phyloP scores from a whole-genome alignment of 2,329 filamentous ascomycete species.

The Exophiala alcalophila region DNA sequence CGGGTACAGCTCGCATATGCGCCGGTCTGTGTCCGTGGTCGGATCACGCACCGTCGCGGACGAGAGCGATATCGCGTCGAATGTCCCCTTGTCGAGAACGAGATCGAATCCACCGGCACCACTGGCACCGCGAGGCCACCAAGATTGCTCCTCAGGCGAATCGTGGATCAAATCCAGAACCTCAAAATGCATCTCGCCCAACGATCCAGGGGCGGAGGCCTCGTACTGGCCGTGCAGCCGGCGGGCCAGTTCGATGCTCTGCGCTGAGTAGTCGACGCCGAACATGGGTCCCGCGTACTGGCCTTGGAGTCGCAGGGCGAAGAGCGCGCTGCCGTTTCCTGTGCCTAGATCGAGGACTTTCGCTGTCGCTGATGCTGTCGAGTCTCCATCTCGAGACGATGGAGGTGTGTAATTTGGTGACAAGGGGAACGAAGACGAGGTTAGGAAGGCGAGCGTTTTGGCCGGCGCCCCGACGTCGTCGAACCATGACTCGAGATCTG shows the following conservation, averaged over 20 bases:
- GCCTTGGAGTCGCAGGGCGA: conserved; percentile 66
- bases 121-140: conserved; percentile 37
- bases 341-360: conserved; percentile 75
- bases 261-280: conserved; percentile 81
- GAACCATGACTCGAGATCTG: conserved; percentile 85
- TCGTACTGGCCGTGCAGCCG: conserved; percentile 53
- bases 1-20: conserved; percentile 73
- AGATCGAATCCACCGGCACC: conserved; percentile 69
- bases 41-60: conserved; percentile 32
- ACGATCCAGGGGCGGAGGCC: conserved; percentile 29
- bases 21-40: conserved; percentile 36
- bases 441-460: conserved; percentile 70
- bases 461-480: conserved; percentile 84
- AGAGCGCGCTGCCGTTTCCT: conserved; percentile 89
- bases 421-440: conserved; percentile 46
- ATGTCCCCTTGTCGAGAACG: conserved; percentile 96
- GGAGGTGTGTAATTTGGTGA: conserved; percentile 35
- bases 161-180: conserved; percentile 37
- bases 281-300: conserved; percentile 68
- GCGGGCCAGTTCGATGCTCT: conserved; percentile 69
- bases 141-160: conserved; percentile 30
- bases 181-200: conserved; percentile 59
- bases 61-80: conserved; percentile 83
- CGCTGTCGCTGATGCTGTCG: conserved; percentile 21
- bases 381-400: conserved; percentile 28